Base-by-base conservation (phyloP, 1,284 basidiomycete genomes). In the Cystobasidiaceae sp. region DNA sequence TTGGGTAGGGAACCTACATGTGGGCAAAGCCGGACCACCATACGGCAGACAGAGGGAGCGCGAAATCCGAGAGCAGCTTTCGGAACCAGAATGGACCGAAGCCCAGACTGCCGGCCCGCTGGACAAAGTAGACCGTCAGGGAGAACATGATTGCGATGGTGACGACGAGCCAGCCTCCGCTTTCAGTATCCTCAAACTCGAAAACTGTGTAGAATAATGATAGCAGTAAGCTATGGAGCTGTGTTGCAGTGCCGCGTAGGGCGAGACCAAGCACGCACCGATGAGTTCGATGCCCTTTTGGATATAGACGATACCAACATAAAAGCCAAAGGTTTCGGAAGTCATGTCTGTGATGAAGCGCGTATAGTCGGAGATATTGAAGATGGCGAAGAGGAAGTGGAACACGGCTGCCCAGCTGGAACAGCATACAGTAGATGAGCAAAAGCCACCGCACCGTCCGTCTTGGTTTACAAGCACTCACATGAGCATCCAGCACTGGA, bases 331-430 rank as follows among this genome's bases (percentile, higher is more conserved):
- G 93, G 92, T 96, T 71, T 96, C 90, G 73, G 90, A 93, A 1
- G 91, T 89, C 79, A 97, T 83, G 13, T 90, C 81, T 0, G 92
- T 93, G 27, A 94, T 89, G 73, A 90, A 92, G 21, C 74, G 73
- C 0, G 78, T 78, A 59, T 74, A 78, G 67, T 79, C 78, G 55
- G 73, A 77, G 2, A 79, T 43, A 71, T 97, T 96, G 50, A 91
- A 81, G 4, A 86, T 78, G 2, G 93, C 90, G 7, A 89, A 88
- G 50, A 92, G 76, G 85, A 89, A 94, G 74, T 97, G 93, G 64
- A 94, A 81, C 44, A 93, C 91, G 0, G 93, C 93, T 15, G 85
- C 89, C 93, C 93, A 96, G 1, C 94, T 81, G 75, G n/a, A n/a
- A n/a, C n/a, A n/a, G n/a, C n/a, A n/a, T n/a, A n/a, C n/a, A n/a